Percentiles rank a stretch among this genome's conserved stretches.
phyloP scores from a whole-genome alignment of 176 grass and related monocot genomes.

The Aegilops speltoides region DNA sequence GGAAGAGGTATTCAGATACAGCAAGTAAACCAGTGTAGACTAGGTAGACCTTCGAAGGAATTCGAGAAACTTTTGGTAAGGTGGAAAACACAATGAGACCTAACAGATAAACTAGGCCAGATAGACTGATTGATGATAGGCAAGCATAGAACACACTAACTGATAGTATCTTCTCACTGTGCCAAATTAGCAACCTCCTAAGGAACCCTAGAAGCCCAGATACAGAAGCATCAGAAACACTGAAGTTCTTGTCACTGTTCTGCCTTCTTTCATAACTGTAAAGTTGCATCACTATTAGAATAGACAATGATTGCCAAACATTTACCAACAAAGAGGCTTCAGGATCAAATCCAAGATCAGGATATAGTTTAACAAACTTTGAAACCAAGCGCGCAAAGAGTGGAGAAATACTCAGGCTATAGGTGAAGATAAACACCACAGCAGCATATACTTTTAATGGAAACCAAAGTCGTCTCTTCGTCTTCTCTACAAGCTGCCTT shows the following conservation, averaged over 20 bases:
- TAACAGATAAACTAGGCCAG: constrained; percentile 81
- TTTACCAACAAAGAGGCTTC: constrained; percentile 76
- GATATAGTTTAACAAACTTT: constrained; percentile 69
- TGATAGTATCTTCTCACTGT: constrained; percentile 91
- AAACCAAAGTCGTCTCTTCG: constrained; percentile 80
- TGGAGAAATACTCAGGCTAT: constrained; percentile 74
- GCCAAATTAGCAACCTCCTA: constrained; percentile 92
- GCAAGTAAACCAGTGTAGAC: constrained; percentile 85
- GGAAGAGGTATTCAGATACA: constrained; percentile 87
- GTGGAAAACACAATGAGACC: constrained; percentile 78
- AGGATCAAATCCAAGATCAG: constrained; percentile 90
- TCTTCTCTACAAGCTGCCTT: constrained; percentile 86
- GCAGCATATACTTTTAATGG: constrained; percentile 86
- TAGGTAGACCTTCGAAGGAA: constrained; percentile 91
- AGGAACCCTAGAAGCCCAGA: constrained; percentile 71
- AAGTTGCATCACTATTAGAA: constrained; percentile 98
- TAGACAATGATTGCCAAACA: constrained; percentile 92
- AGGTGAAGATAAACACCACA: constrained; percentile 81
- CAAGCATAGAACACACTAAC: constrained; percentile 79
- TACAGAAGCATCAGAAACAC: constrained; percentile 77
- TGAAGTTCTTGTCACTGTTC: constrained; percentile 67
- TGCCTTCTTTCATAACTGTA: constrained; percentile 96
- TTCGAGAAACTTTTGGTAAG: constrained; percentile 84
- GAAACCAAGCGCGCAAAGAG: constrained; percentile 63
- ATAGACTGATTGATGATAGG: constrained; percentile 84